A percentile compares a stretch with the other conserved stretches of the same genome.
Evolutionary conservation across 352 stramenopile species (phyloP).

Genomic region (Vaucheria bursata): DNA sequence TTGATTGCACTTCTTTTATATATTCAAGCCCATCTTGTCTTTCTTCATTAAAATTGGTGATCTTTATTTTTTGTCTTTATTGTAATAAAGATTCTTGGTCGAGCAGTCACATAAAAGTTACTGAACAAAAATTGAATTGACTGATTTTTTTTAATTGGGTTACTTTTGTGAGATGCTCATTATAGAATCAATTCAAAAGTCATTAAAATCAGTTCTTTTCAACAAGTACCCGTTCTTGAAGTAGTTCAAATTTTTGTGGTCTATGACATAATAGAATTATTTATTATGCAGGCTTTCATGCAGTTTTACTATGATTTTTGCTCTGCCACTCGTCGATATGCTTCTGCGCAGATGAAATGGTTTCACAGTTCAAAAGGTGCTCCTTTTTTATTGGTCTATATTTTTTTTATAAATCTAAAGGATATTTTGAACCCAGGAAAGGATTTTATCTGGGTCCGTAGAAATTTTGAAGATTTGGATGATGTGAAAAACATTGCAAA

Average conservation of each 20-base stretch:
- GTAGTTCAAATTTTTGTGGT: background rate
- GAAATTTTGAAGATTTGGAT: too few relatives aligned
- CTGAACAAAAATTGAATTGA: background rate
- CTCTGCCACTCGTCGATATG: conserved; percentile 42
- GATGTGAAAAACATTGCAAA: too few relatives aligned
- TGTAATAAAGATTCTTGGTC: too few relatives aligned
- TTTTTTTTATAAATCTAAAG: too few relatives aligned
- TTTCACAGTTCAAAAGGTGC: conserved; percentile 34
- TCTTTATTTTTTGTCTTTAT: too few relatives aligned
- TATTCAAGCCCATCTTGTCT: too few relatives aligned
- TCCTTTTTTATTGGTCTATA: too few relatives aligned
- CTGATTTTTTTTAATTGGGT: background rate
- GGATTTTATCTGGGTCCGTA: too few relatives aligned
- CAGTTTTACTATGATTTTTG: conserved; percentile 34
- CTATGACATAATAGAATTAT: background rate
- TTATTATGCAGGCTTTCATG: conserved; percentile 1
- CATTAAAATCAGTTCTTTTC: background rate
- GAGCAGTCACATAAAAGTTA: background rate
- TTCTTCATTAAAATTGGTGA: too few relatives aligned
- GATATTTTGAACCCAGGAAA: too few relatives aligned
- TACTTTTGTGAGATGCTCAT: background rate
- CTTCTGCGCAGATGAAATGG: conserved; percentile 45
- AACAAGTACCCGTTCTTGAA: too few relatives aligned
- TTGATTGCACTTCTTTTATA: too few relatives aligned
- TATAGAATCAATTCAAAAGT: background rate